Conservation (phyloP, 257 asterid genomes). For the Solanum etuberosum region DNA sequence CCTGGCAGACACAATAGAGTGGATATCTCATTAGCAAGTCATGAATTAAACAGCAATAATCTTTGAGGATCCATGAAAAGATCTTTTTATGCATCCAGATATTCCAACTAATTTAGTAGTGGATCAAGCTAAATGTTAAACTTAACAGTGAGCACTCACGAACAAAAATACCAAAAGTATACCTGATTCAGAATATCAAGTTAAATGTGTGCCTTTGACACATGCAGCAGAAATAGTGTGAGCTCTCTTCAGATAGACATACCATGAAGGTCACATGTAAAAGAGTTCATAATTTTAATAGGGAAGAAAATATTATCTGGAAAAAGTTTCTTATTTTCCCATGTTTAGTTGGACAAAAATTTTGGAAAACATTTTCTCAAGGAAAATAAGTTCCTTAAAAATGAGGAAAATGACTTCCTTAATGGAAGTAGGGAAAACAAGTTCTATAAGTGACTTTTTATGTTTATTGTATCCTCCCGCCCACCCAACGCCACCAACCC, state of each 20-base stretch:
- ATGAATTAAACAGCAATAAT: background rate
- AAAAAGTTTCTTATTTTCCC: background rate
- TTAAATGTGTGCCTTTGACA: background rate
- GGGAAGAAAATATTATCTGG: background rate
- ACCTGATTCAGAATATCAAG: background rate
- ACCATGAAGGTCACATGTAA: background rate
- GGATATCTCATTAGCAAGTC: background rate
- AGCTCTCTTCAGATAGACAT: background rate
- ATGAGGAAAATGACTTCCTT: background rate
- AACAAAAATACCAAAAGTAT: background rate
- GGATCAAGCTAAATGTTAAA: background rate
- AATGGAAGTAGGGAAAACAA: background rate
- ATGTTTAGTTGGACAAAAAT: background rate
- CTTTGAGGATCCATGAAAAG: background rate
- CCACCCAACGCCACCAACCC: background rate
- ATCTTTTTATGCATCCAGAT: background rate
- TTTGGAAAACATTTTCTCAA: background rate
- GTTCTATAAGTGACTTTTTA: background rate
- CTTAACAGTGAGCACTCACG: background rate
- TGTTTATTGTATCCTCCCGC: background rate
- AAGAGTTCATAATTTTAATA: background rate
- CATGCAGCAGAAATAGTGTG: background rate
- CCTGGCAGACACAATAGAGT: conserved; percentile 27
- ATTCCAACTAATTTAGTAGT: background rate
- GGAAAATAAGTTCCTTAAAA: background rate